These are phyloP conservation scores for Venturia aucupariae DNA, from an alignment of 2,329 filamentous ascomycete genomes.

Conservation along the genomic window DNA sequence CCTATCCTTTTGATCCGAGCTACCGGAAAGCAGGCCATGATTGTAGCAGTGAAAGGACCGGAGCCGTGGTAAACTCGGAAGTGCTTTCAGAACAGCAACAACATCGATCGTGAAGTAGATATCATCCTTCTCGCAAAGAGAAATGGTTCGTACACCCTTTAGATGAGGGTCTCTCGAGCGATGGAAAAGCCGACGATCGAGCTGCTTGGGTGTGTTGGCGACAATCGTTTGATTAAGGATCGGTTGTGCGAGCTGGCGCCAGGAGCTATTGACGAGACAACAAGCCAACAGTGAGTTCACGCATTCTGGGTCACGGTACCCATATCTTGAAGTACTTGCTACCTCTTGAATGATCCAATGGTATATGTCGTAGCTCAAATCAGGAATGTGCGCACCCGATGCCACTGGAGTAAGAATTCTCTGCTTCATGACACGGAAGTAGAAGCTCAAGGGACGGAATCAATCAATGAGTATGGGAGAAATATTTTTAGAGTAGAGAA, in stretches of 20 bases:
- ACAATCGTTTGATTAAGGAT: conserved; percentile 2
- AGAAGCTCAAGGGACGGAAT: too few relatives aligned
- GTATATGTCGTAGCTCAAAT: conserved; percentile 8
- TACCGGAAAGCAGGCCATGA: neutral
- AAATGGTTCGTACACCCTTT: neutral
- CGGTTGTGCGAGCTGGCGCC: neutral
- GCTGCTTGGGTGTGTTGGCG: neutral
- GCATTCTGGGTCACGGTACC: neutral
- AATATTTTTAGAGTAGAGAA: too few relatives aligned
- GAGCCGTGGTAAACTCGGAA: neutral
- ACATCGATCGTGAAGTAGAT: neutral
- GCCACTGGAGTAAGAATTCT: too few relatives aligned
- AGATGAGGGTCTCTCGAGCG: neutral
- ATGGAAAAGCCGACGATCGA: neutral
- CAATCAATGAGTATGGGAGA: too few relatives aligned
- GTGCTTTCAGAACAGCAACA: neutral
- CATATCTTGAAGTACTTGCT: neutral
- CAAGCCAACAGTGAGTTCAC: neutral
- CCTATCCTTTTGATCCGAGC: neutral
- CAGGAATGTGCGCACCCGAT: neutral
- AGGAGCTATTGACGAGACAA: neutral
- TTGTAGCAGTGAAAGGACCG: neutral
- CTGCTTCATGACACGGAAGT: too few relatives aligned
- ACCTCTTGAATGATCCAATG: conserved; percentile 1
- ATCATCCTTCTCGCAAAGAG: neutral